These are phyloP conservation scores for Colletotrichum destructivum DNA, from an alignment of 2,329 filamentous ascomycete genomes.

Conservation along the genomic window DNA sequence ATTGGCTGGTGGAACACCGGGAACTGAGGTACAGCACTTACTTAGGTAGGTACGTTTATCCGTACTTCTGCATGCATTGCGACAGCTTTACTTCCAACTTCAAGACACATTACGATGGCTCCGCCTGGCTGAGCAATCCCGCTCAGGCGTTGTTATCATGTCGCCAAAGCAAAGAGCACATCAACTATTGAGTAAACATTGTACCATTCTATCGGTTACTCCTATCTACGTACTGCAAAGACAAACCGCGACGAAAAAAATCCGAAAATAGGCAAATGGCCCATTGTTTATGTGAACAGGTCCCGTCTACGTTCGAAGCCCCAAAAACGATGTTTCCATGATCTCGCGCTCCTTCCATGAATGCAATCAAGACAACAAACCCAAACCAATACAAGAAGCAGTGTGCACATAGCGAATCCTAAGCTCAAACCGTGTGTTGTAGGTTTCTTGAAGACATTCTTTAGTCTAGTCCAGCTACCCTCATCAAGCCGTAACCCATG, in stretches of 20 bases:
- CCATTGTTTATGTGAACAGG: background rate
- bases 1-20: constrained; percentile 19
- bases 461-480: constrained; percentile 75
- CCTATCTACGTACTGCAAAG: background rate
- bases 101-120: background rate
- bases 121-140: background rate
- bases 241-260: background rate
- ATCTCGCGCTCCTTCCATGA: background rate
- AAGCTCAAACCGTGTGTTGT: constrained; percentile 1
- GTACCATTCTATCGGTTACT: constrained; percentile 11
- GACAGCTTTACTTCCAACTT: constrained; percentile 9
- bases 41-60: background rate
- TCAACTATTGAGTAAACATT: constrained; percentile 1
- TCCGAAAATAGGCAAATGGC: background rate
- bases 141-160: background rate
- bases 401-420: background rate
- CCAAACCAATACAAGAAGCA: background rate
- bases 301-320: background rate
- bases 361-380: constrained; percentile 2
- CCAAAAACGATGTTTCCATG: background rate
- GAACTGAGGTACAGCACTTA: constrained; percentile 3
- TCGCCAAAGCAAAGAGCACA: background rate
- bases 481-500: constrained; percentile 92
- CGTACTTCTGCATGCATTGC: constrained; percentile 22
- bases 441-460: constrained; percentile 26